A percentile compares a stretch with the other conserved stretches of the same genome.
Conservation (phyloP, 768 basidiomycete genomes). For the Suillus subluteus region DNA sequence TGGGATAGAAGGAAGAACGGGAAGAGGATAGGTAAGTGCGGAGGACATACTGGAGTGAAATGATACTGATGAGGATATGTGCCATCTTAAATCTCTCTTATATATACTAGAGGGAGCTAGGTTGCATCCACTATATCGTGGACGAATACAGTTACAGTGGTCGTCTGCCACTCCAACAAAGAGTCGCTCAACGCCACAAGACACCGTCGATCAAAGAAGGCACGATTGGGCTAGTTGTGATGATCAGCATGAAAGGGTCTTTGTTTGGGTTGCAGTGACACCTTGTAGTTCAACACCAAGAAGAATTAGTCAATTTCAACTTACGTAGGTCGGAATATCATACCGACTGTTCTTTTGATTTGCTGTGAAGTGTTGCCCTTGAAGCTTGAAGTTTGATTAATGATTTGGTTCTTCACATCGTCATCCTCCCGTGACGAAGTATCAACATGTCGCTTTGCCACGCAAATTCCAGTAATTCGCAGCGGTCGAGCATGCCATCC, state of each 20-base stretch:
- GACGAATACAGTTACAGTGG: neutral
- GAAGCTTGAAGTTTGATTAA: neutral
- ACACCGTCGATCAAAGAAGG: neutral
- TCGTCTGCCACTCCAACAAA: neutral
- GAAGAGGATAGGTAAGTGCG: conserved; percentile 11
- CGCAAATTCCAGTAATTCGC: too few relatives aligned
- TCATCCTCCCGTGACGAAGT: neutral
- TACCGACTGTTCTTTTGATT: neutral
- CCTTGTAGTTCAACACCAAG: neutral
- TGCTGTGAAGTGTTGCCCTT: neutral
- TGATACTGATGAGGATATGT: neutral
- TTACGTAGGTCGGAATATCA: neutral
- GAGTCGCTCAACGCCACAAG: neutral
- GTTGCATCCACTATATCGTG: neutral
- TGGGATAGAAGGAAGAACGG: conserved; percentile 11
- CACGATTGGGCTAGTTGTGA: neutral
- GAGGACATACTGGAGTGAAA: neutral
- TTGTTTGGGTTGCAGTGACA: neutral
- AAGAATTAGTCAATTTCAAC: neutral
- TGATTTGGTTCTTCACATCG: neutral
- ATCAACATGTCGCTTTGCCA: neutral
- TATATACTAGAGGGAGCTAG: neutral
- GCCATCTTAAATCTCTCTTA: neutral
- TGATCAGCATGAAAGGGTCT: neutral
- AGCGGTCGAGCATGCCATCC: neutral